Base-by-base conservation (phyloP, 73 alveolate genomes). In the Paramecium biaurelia region DNA sequence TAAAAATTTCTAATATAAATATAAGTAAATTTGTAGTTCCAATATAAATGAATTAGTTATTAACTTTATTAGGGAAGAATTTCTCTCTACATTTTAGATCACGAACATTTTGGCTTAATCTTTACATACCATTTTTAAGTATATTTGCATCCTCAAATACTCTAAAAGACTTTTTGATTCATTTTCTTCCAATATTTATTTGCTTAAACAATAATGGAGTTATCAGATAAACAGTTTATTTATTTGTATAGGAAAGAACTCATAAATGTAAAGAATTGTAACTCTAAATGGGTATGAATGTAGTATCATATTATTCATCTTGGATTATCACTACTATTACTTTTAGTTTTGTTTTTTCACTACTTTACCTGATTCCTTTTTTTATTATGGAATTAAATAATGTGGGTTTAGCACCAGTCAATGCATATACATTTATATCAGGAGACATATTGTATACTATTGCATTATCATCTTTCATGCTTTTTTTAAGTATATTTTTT, bases 191-290 rank as follows among this genome's bases (percentile, higher is more conserved):
- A 1, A 53, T 53, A 20, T 53, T 53, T 18, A 53, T 53, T 53
- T 53, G 68, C 8, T 53, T 53, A 9, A 53, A 53, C 14, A 53
- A 18, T n/a, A 53, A 53, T 18, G 68, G 68, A n/a, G 32, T 18
- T 3, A 20, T 53, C n/a, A 68, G 94, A 37, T 70, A 76, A 28
- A 70, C 70, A 0, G 11, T 89, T 14, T 23, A 70, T n/a, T 37
- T 70, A 30, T 70, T 89, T 21, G 94, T 89, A 11, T 76, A 70
- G 6, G 94, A 89, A 43, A 89, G 76, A 58, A 59, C 85, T 23
- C 14, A 47, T 9, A 70, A 88, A 89, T 89, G 28, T 24, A 89
- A 89, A 89, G 90, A 89, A 70, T 15, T 82, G 1, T 41, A 89
- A 53, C 26, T 70, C 14, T 76, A 70, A 42, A 42, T 42, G 74